A percentile compares a stretch with the other conserved stretches of the same genome.
Conservation (phyloP, 2,329 filamentous ascomycete species). For the Alternaria triticimaculans region DNA sequence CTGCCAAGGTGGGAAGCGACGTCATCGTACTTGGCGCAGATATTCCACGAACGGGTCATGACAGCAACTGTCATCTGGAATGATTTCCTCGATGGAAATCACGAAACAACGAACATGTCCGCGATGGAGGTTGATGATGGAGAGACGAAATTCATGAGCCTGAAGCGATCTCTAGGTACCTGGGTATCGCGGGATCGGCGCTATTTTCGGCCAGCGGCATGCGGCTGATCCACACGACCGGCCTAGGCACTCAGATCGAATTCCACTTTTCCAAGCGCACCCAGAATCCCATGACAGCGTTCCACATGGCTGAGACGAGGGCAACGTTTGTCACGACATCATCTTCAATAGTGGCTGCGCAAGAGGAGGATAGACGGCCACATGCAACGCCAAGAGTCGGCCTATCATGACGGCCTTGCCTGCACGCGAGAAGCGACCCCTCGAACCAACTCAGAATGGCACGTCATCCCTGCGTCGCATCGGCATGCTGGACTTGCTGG, state of each 20-base stretch:
- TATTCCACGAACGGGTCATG: too few species aligned
- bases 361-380: constrained; percentile 1
- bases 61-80: too few species aligned
- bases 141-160: not conserved
- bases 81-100: too few species aligned
- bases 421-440: constrained; percentile 1
- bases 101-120: too few species aligned
- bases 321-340: not conserved
- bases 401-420: not conserved
- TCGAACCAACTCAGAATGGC: constrained; percentile 5
- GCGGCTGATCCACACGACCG: constrained; percentile 7
- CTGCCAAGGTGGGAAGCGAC: too few species aligned
- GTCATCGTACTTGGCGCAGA: too few species aligned
- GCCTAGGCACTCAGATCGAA: constrained; percentile 1
- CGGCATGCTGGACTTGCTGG: constrained; percentile 29
- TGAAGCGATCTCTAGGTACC: not conserved
- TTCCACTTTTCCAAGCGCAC: constrained; percentile 2
- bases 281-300: not conserved
- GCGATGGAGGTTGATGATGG: not conserved
- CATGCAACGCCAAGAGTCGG: constrained; percentile 1
- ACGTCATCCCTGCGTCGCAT: constrained; percentile 14
- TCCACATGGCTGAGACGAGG: constrained; percentile 2
- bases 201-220: constrained; percentile 1
- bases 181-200: not conserved
- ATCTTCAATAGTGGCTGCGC: not conserved